Evolutionary conservation across 2,329 filamentous ascomycete genomes (phyloP).

Genomic region (Neonectria punicea): DNA sequence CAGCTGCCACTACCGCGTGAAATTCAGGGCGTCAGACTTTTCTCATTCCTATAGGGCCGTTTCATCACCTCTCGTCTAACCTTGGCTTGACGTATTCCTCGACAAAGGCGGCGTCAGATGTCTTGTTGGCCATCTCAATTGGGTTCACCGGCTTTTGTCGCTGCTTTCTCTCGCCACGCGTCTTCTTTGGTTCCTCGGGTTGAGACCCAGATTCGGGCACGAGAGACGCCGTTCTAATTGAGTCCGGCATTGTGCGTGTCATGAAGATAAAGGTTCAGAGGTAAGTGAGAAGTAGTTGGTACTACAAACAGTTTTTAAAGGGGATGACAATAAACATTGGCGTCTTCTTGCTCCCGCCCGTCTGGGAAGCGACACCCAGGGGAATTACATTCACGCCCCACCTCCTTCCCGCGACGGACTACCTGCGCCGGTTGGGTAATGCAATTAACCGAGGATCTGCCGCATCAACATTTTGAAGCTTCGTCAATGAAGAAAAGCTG

Average conservation of each 20-base stretch:
- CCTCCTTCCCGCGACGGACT: neutral
- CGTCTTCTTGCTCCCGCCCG: neutral
- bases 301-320: neutral
- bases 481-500: slow-evolving; percentile 29
- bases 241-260: slow-evolving; percentile 23
- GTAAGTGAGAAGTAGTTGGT: neutral
- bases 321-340: neutral
- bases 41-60: neutral
- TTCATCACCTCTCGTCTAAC: slow-evolving; percentile 45
- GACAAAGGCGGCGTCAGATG: slow-evolving; percentile 60
- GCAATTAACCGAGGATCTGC: slow-evolving; percentile 22
- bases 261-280: neutral
- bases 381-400: neutral
- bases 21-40: neutral
- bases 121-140: slow-evolving; percentile 61
- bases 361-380: neutral
- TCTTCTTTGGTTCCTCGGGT: slow-evolving; percentile 20
- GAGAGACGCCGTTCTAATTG: neutral
- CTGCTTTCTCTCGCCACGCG: slow-evolving; percentile 26
- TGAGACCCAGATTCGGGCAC: neutral
- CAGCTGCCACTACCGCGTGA: slow-evolving; percentile 41
- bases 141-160: slow-evolving; percentile 42
- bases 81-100: slow-evolving; percentile 58
- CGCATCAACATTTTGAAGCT: slow-evolving; percentile 29
- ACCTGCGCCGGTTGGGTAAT: neutral